These are phyloP conservation scores for Cryptococcus neoformans DNA, from an alignment of 1,284 basidiomycete species.

Conservation along the genomic window DNA sequence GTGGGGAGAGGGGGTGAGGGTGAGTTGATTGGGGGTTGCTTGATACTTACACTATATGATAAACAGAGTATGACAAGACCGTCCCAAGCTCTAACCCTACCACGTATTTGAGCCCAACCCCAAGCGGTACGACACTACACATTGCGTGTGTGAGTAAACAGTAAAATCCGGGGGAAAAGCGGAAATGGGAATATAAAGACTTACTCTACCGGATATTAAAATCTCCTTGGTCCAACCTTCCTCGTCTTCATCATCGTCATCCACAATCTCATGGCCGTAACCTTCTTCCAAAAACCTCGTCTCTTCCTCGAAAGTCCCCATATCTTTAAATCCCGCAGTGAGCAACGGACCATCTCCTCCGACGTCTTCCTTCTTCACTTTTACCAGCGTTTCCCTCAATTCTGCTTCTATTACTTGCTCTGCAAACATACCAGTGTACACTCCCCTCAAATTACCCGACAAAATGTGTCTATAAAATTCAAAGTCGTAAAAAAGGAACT, in stretches of 20 bases:
- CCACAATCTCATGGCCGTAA: slow-evolving; percentile 36
- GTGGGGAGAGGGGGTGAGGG: not conserved
- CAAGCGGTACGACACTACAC: slow-evolving; percentile 27
- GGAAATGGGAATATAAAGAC: slow-evolving; percentile 1
- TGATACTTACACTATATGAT: slow-evolving; percentile 23
- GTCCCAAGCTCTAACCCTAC: slow-evolving; percentile 47
- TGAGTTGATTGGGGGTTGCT: not conserved
- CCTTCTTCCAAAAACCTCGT: slow-evolving; percentile 28
- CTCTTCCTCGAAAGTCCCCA: slow-evolving; percentile 34
- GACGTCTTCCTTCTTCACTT: slow-evolving; percentile 38
- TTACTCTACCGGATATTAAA: slow-evolving; percentile 38
- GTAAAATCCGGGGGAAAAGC: not conserved
- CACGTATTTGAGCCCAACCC: slow-evolving; percentile 38
- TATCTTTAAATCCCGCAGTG: slow-evolving; percentile 36
- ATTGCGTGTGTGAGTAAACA: not conserved
- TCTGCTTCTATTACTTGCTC: slow-evolving; percentile 43
- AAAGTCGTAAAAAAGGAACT: slow-evolving; percentile 56
- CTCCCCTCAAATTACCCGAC: slow-evolving; percentile 47
- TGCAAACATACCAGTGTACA: slow-evolving; percentile 48
- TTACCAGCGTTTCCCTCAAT: slow-evolving; percentile 44
- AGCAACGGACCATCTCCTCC: slow-evolving; percentile 42
- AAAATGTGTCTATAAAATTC: slow-evolving; percentile 54
- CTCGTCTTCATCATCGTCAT: slow-evolving; percentile 31
- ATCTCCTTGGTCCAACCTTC: slow-evolving; percentile 50
- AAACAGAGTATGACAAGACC: slow-evolving; percentile 39